These are phyloP conservation scores for Elymus sibiricus DNA, from an alignment of 176 grass and related monocot species.

Conservation along the genomic window DNA sequence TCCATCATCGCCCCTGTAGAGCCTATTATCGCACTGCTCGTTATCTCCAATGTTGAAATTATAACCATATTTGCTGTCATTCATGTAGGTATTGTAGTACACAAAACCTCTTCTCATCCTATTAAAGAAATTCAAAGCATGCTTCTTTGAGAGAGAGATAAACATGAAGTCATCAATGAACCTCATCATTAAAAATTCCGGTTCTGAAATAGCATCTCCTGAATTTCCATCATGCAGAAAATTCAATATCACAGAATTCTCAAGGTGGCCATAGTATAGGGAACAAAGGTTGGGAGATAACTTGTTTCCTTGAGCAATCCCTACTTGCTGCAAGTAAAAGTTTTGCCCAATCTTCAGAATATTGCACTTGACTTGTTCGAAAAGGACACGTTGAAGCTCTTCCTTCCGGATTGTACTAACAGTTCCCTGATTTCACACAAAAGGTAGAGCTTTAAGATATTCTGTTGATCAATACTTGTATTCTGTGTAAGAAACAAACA, in stretches of 20 bases:
- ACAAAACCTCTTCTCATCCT: constrained; percentile 68
- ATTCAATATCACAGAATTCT: constrained; percentile 53
- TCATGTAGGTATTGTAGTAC: constrained; percentile 85
- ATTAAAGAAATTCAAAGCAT: constrained; percentile 60
- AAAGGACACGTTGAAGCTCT: constrained; percentile 42
- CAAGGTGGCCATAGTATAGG: constrained; percentile 77
- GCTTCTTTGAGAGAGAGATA: constrained; percentile 70
- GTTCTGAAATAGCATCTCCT: constrained; percentile 12
- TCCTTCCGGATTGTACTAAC: constrained; percentile 40
- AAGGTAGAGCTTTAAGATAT: background rate
- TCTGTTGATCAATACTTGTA: background rate
- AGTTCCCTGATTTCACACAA: constrained; percentile 41
- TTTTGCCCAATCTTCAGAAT: constrained; percentile 64
- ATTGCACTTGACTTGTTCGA: constrained; percentile 59
- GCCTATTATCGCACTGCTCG: constrained; percentile 38
- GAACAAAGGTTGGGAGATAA: constrained; percentile 85
- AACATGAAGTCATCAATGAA: constrained; percentile 92
- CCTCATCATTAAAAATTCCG: constrained; percentile 63
- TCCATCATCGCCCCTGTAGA: constrained; percentile 70
- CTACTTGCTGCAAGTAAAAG: constrained; percentile 76
- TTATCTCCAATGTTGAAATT: constrained; percentile 58
- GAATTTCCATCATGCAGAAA: constrained; percentile 41
- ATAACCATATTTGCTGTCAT: constrained; percentile 66
- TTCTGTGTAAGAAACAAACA: background rate
- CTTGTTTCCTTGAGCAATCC: constrained; percentile 79